phyloP scores from a whole-genome alignment of 73 alveolate genomes.

The Breviolum minutum region DNA sequence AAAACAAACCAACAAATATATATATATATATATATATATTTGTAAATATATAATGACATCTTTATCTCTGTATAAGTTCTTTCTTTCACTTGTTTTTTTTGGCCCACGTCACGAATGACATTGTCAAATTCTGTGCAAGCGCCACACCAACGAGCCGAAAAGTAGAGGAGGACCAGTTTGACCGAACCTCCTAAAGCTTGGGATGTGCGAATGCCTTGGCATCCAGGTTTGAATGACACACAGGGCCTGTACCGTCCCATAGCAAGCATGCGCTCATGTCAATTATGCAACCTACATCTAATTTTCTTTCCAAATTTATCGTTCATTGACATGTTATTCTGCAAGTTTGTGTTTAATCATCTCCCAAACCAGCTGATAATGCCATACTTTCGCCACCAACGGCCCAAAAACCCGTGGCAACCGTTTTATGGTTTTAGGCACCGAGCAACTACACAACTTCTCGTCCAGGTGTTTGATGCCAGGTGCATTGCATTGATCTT shows the following conservation, averaged over 20 bases:
- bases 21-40: too few species aligned
- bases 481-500: background rate
- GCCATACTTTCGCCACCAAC: too few species aligned
- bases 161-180: constrained; percentile 71
- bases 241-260: too few species aligned
- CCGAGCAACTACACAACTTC: background rate
- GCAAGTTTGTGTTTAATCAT: background rate
- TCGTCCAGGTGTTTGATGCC: constrained; percentile 35
- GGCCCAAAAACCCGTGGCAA: too few species aligned
- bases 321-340: background rate
- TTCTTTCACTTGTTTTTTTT: too few species aligned
- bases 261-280: too few species aligned
- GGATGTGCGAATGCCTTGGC: constrained; percentile 4
- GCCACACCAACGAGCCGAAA: constrained; percentile 66
- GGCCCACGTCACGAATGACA: background rate
- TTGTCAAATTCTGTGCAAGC: constrained; percentile 70
- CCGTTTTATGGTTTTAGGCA: too few species aligned
- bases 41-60: too few species aligned
- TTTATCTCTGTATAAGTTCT: too few species aligned
- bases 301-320: background rate
- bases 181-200: background rate
- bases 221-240: background rate
- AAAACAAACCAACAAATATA: too few species aligned
- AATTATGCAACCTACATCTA: background rate
- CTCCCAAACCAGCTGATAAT: too few species aligned